These are phyloP conservation scores for Wickerhamomyces sp. DNA, from an alignment of 1,139 yeast species.

Conservation along the genomic window DNA sequence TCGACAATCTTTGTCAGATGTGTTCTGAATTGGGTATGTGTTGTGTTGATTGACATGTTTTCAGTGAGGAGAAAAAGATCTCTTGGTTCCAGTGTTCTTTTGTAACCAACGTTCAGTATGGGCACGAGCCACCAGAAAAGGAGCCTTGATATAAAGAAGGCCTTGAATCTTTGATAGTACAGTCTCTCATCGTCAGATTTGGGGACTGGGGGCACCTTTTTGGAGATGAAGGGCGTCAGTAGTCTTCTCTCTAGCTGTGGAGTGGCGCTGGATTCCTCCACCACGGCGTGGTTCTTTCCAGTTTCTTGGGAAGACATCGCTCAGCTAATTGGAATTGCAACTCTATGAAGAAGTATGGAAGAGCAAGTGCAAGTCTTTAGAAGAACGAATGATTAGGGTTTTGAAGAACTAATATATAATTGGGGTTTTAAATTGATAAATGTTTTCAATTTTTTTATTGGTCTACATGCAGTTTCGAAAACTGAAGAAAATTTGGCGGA, in stretches of 20 bases:
- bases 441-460: too few species aligned
- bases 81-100: constrained; percentile 56
- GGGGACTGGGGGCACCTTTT: constrained; percentile 50
- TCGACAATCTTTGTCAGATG: constrained; percentile 35
- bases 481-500: too few species aligned
- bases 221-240: constrained; percentile 33
- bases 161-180: constrained; percentile 34
- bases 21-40: constrained; percentile 35
- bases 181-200: constrained; percentile 40
- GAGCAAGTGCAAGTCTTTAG: too few species aligned
- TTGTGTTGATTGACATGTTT: constrained; percentile 44
- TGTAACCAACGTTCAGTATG: constrained; percentile 56
- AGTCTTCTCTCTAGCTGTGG: constrained; percentile 32
- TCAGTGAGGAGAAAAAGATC: constrained; percentile 55
- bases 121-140: constrained; percentile 62
- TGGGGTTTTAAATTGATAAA: too few species aligned
- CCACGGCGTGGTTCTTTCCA: too few species aligned
- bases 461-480: too few species aligned
- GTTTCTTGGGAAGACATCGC: too few species aligned
- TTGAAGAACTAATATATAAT: too few species aligned
- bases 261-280: too few species aligned
- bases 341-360: too few species aligned
- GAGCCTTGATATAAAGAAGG: constrained; percentile 31
- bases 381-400: too few species aligned
- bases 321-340: too few species aligned